phyloP scores from a whole-genome alignment of 2,329 filamentous ascomycete genomes.

The Colletotrichum noveboracense region DNA sequence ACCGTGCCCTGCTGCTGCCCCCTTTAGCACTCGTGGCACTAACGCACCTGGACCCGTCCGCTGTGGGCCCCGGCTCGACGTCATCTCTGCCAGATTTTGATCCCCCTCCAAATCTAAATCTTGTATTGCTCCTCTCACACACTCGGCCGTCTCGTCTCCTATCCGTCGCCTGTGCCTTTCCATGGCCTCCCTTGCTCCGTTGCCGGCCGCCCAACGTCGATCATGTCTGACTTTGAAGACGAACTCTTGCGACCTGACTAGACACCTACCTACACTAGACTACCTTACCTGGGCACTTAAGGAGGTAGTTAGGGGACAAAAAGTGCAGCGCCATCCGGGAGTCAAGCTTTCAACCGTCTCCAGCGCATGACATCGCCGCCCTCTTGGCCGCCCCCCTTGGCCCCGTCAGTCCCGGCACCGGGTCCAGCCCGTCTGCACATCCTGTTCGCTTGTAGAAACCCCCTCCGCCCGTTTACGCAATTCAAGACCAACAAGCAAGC shows the following conservation, averaged over 20 bases:
- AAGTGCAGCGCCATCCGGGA: background rate
- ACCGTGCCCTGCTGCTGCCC: background rate
- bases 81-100: slow-evolving; percentile 13
- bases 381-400: slow-evolving; percentile 8
- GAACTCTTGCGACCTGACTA: background rate
- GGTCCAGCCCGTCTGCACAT: background rate
- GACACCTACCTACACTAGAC: too few species aligned
- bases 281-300: background rate
- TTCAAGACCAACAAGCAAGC: background rate
- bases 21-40: background rate
- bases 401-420: slow-evolving; percentile 3
- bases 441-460: background rate
- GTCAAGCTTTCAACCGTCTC: slow-evolving; percentile 15
- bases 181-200: background rate
- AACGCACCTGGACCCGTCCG: background rate
- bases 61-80: background rate
- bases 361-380: slow-evolving; percentile 16
- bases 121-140: background rate
- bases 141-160: background rate
- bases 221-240: background rate
- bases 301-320: background rate
- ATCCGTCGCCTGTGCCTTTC: background rate
- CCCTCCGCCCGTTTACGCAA: slow-evolving; percentile 9
- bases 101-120: background rate
- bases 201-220: background rate